These are phyloP conservation scores for Tulasnella sp. DNA, from an alignment of 768 basidiomycete species.

Conservation along the genomic window DNA sequence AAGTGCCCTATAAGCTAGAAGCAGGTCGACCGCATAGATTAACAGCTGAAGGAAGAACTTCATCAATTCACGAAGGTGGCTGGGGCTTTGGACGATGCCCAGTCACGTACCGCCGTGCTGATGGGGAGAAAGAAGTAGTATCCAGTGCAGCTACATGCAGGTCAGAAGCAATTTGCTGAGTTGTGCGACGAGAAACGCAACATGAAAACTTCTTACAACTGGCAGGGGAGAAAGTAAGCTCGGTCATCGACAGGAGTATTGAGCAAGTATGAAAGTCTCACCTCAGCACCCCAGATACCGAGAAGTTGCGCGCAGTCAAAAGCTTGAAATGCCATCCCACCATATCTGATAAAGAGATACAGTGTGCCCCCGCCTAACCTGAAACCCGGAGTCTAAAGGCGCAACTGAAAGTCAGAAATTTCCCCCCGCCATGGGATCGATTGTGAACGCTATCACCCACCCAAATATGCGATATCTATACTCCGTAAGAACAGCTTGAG, in stretches of 20 bases:
- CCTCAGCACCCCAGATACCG: slow-evolving; percentile 27
- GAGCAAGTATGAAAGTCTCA: neutral
- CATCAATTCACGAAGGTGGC: neutral
- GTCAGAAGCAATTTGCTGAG: neutral
- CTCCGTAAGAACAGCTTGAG: neutral
- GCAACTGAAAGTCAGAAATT: neutral
- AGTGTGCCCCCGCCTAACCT: slow-evolving; percentile 16
- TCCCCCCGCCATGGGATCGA: neutral
- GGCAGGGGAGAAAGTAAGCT: neutral
- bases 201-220: slow-evolving; percentile 15
- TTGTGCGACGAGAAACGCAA: neutral
- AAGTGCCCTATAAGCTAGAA: slow-evolving; percentile 30
- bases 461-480: slow-evolving; percentile 21
- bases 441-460: neutral
- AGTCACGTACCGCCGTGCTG: slow-evolving; percentile 29
- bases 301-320: slow-evolving; percentile 17
- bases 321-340: slow-evolving; percentile 24
- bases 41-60: slow-evolving; percentile 3
- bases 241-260: neutral
- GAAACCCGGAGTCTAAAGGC: neutral
- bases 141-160: slow-evolving; percentile 3
- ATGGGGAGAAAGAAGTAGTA: slow-evolving; percentile 28
- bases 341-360: slow-evolving; percentile 31
- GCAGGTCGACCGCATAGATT: slow-evolving; percentile 26
- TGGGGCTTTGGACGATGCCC: neutral